Evolutionary conservation across 805 yeast genomes (phyloP), one percentile per base, ranked within the genome.

Genomic region (Ogataea methanolica): DNA sequence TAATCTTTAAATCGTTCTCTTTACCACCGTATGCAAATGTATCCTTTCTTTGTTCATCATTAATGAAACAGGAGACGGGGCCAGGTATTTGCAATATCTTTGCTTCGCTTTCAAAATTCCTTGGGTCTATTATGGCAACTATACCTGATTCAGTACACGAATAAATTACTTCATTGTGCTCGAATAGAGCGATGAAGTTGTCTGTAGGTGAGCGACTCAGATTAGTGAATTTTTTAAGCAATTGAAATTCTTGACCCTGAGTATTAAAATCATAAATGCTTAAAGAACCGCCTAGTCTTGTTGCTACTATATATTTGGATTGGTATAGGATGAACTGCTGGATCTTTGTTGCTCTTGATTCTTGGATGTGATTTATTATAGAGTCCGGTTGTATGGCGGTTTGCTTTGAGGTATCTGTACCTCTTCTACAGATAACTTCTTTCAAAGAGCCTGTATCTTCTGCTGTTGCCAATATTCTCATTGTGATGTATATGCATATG

Each of bases 11-110:
- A 61, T 88, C 91, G 49, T 81, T 81, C 56, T 90, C 95, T 59
- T 88, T 80, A 29, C 98, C 99, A 34, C 97, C 97, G 58, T 72
- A 79, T 1, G 94, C 96, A 65, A 86, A 80, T 2, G 82, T 63
- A 21, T 79, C 77, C 7, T 63, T 62, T 19, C 70, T 73, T 15
- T 63, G 58, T 4, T 82, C 83, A 56, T 80, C 80, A 33, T 67
- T 62, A 12, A 65, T 62, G 59, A 76, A 78, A 35, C 80, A 64
- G 47, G 73, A 67, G 37, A 83, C 62, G 6, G 82, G 79, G 3
- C 75, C 80, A 37, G 65, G 68, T 8, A 82, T 55, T 23, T 63
- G 53, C 19, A 71, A 46, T 23, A 48, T 43, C 4, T 64, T 45
- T 26, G 31, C 12, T 8, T 26, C 31, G 11, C 31, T 26, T 26